Evolutionary conservation across 768 basidiomycete species (phyloP), one percentile per base, ranked within the genome.

Genomic region (Atractiella rhizophila): DNA sequence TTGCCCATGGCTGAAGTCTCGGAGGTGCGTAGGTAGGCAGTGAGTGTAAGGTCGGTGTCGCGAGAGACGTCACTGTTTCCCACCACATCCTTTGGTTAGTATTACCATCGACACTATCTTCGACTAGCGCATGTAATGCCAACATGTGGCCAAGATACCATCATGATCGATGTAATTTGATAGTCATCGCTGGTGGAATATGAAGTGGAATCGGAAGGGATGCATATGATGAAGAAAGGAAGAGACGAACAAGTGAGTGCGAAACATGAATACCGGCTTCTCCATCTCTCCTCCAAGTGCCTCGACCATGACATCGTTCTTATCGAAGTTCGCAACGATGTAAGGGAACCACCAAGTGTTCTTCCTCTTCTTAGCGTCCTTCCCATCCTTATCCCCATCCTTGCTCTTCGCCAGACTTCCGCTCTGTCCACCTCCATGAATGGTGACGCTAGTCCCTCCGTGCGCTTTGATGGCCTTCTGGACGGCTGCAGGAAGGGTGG

Each of bases 11-110:
- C 85, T 48, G 79, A 79, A 34, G 56, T 42, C 7, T 57, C 76
- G 19, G 73, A 78, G 20, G 78, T 74, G 28, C 88, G 75, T 42
- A 96, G 65, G 63, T 96, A 96, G 44, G 74, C 74, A 52, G 83
- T 81, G n/a, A 96, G 67, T 2, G 82, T 83, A 28, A 96, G 76
- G 57, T 94, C 86, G 2, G 83, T 82, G 53, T 79, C 74, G 37
- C 88, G 74, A 2, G 82, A 88, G 21, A 96, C 88, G 56, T 96
- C 88, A 56, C 83, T 88, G n/a, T n/a, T n/a, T n/a, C n/a, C n/a
- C n/a, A n/a, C n/a, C n/a, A n/a, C n/a, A n/a, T n/a, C n/a, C n/a
- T n/a, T n/a, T n/a, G n/a, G n/a, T n/a, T n/a, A n/a, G n/a, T n/a
- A n/a, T n/a, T n/a, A n/a, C n/a, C n/a, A n/a, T n/a, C n/a, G n/a